phyloP scores from a whole-genome alignment of 2,329 filamentous ascomycete species.

The Daldinia eschscholtzii region DNA sequence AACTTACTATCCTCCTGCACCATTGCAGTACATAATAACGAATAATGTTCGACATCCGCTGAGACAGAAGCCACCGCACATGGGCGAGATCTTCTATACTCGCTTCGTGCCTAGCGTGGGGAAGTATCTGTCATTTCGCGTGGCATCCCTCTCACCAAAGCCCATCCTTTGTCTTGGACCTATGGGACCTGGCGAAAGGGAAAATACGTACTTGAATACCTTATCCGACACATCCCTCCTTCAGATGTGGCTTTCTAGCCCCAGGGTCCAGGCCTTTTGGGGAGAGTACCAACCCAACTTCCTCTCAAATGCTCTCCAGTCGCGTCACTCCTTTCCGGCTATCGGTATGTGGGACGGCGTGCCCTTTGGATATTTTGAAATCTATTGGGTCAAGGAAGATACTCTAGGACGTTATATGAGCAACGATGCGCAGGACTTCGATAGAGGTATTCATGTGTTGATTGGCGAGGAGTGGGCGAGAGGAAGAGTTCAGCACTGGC shows the following conservation, averaged over 20 bases:
- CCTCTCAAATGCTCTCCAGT: constrained; percentile 73
- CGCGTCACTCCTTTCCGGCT: constrained; percentile 84
- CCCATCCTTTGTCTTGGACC: constrained; percentile 75
- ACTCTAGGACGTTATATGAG: constrained; percentile 76
- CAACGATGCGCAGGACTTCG: constrained; percentile 79
- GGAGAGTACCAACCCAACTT: constrained; percentile 76
- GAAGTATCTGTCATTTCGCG: constrained; percentile 90
- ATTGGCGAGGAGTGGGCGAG: constrained; percentile 94
- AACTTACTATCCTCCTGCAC: constrained; percentile 88
- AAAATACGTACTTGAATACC: constrained; percentile 57
- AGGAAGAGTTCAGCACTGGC: constrained; percentile 84
- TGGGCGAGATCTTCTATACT: constrained; percentile 92
- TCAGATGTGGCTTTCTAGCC: constrained; percentile 88
- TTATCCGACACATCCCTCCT: constrained; percentile 72
- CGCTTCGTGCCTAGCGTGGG: constrained; percentile 85
- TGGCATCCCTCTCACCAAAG: constrained; percentile 77
- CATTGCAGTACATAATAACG: constrained; percentile 83
- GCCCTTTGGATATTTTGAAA: constrained; percentile 96
- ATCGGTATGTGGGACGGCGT: constrained; percentile 95
- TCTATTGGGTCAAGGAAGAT: constrained; percentile 99
- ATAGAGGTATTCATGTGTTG: constrained; percentile 88
- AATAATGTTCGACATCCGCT: constrained; percentile 86
- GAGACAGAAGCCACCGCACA: constrained; percentile 86
- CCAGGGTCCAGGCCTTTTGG: constrained; percentile 89
- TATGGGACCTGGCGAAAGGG: constrained; percentile 57